phyloP scores from a whole-genome alignment of 306 rosid genomes.

The Vicia faba region DNA sequence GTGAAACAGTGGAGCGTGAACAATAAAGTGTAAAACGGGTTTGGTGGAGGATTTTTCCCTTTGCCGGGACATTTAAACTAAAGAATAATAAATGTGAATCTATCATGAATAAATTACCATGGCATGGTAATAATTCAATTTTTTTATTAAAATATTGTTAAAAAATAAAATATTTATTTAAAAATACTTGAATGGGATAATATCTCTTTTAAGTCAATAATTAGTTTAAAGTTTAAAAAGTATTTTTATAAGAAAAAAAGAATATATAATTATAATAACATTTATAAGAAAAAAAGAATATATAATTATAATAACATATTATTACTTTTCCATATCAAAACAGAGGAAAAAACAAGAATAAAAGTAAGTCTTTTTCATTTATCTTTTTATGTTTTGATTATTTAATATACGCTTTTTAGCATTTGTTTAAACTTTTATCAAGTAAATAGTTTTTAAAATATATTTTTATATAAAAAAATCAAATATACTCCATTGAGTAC shows the following conservation, averaged over 20 bases:
- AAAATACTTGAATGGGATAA: too few relatives aligned
- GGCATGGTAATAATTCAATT: not conserved
- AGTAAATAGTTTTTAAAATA: not conserved
- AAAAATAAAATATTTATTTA: not conserved
- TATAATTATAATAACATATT: too few relatives aligned
- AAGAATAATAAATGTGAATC: slow-evolving; percentile 33
- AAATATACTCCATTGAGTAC: not conserved
- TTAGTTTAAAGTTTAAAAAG: too few relatives aligned
- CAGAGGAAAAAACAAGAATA: not conserved
- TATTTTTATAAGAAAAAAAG: too few relatives aligned
- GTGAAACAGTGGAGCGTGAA: slow-evolving; percentile 26
- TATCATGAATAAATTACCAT: not conserved
- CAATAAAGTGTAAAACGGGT: slow-evolving; percentile 57
- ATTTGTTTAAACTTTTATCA: not conserved
- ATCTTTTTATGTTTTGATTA: not conserved
- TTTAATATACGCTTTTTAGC: not conserved
- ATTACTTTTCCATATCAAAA: not conserved
- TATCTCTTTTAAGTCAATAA: too few relatives aligned
- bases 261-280: too few relatives aligned
- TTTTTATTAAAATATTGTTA: not conserved
- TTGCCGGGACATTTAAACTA: slow-evolving; percentile 35
- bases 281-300: too few relatives aligned
- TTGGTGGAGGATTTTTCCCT: slow-evolving; percentile 51
- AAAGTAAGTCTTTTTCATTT: not conserved
- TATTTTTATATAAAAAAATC: not conserved